Conservation (phyloP, 805 yeast genomes). For the Candida oleophila region DNA sequence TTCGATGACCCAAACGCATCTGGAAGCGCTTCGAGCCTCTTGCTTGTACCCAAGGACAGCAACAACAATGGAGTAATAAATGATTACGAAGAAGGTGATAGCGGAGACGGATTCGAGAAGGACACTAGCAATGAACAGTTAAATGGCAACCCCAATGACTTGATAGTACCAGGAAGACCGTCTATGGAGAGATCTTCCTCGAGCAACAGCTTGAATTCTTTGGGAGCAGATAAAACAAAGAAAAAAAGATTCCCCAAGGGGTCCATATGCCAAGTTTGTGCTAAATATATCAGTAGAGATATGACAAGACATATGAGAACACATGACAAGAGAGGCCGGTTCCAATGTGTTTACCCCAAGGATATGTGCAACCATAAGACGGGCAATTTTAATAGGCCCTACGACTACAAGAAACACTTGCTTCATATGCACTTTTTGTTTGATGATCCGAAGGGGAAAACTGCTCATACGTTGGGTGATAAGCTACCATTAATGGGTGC, state of each 20-base stretch:
- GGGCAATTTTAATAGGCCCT: constrained; percentile 43
- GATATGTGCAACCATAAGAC: constrained; percentile 41
- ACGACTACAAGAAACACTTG: constrained; percentile 45
- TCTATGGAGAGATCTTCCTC: not conserved
- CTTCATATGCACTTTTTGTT: constrained; percentile 42
- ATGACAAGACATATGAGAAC: constrained; percentile 42
- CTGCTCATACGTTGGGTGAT: constrained; percentile 40
- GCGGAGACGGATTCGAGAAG: too few relatives aligned
- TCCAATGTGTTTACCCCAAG: constrained; percentile 42
- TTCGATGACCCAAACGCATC: constrained; percentile 9
- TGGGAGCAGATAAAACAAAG: constrained; percentile 11
- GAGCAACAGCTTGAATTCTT: constrained; percentile 13
- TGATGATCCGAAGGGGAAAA: constrained; percentile 40
- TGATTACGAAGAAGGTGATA: not conserved
- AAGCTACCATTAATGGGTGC: constrained; percentile 37
- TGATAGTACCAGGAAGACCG: constrained; percentile 1
- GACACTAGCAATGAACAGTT: not conserved
- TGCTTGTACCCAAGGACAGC: constrained; percentile 10
- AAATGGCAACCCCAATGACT: not conserved
- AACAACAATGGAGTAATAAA: not conserved
- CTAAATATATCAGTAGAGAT: constrained; percentile 40
- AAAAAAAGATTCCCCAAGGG: constrained; percentile 35
- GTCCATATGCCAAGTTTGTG: constrained; percentile 38
- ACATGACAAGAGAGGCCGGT: constrained; percentile 43
- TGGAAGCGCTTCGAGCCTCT: constrained; percentile 1